phyloP scores from a whole-genome alignment of 2,329 filamentous ascomycete genomes.

The Colletotrichum plurivorum region DNA sequence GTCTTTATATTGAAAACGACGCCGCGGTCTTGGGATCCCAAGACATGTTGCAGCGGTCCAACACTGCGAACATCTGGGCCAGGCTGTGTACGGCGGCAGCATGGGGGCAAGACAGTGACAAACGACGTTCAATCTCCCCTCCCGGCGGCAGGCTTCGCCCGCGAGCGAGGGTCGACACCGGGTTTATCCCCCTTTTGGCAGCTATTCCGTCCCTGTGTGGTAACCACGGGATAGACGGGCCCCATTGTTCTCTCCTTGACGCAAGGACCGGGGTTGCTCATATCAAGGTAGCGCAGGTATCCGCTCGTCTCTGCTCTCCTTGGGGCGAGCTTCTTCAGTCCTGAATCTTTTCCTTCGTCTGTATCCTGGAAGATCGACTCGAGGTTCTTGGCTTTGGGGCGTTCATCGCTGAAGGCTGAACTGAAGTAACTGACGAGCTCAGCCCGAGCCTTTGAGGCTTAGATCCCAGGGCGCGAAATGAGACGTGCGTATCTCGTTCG shows the following conservation, averaged over 20 bases:
- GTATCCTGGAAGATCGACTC: conserved; percentile 25
- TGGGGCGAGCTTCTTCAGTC: neutral
- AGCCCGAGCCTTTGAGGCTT: conserved; percentile 20
- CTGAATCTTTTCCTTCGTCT: neutral
- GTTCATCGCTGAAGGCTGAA: neutral
- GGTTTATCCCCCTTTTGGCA: conserved; percentile 31
- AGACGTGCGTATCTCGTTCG: conserved; percentile 22
- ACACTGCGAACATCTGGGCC: conserved; percentile 10
- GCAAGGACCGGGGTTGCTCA: conserved; percentile 27
- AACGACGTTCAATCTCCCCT: conserved; percentile 23
- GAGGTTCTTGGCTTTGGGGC: conserved; percentile 19
- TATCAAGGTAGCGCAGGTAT: neutral
- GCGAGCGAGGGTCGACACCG: conserved; percentile 7
- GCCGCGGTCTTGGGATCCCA: neutral
- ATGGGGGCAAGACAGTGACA: neutral
- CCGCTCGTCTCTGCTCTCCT: too few relatives aligned
- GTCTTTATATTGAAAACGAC: conserved; percentile 37
- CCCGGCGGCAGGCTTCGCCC: conserved; percentile 15
- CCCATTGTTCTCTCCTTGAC: conserved; percentile 21
- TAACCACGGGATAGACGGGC: conserved; percentile 8
- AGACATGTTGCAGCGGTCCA: neutral
- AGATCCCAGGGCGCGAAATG: conserved; percentile 24
- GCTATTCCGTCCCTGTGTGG: conserved; percentile 22
- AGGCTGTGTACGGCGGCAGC: conserved; percentile 16
- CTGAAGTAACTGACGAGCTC: neutral